A percentile compares a stretch with the other conserved stretches of the same genome.
Evolutionary conservation across 1,284 basidiomycete species (phyloP).

Genomic region (Ceratobasidium sp.): DNA sequence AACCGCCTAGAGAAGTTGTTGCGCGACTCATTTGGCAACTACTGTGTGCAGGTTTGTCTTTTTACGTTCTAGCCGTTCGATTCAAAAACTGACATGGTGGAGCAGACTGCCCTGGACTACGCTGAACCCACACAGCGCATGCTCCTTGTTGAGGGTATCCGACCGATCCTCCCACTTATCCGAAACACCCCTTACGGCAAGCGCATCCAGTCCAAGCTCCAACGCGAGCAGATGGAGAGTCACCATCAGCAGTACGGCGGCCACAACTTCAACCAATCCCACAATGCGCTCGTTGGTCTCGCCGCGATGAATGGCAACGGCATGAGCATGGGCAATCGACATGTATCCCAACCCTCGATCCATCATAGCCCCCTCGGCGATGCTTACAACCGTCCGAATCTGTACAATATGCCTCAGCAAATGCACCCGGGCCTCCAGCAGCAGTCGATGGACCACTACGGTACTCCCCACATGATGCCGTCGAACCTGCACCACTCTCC

Average conservation of each 20-base stretch:
- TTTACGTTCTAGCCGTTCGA: constrained; percentile 25
- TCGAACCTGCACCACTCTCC: constrained; percentile 55
- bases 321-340: constrained; percentile 53
- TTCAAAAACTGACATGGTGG: constrained; percentile 39
- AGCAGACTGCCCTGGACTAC: constrained; percentile 93
- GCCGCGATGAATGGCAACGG: constrained; percentile 59
- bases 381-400: constrained; percentile 61
- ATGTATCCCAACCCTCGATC: constrained; percentile 16
- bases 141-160: constrained; percentile 89
- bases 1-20: constrained; percentile 94
- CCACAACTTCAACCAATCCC: constrained; percentile 51
- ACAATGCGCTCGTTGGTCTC: constrained; percentile 62
- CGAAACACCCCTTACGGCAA: constrained; percentile 98
- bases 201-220: constrained; percentile 95
- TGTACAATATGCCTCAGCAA: constrained; percentile 55
- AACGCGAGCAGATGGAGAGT: constrained; percentile 83
- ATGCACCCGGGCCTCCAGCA: constrained; percentile 64
- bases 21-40: constrained; percentile 93
- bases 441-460: constrained; percentile 25
- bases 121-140: constrained; percentile 88
- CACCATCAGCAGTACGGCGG: constrained; percentile 56
- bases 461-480: constrained; percentile 29
- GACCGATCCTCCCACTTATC: constrained; percentile 94
- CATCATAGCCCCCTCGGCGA: constrained; percentile 57
- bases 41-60: constrained; percentile 79